Conservation (phyloP, 208 protist genomes). For the Polymyxa betae region DNA sequence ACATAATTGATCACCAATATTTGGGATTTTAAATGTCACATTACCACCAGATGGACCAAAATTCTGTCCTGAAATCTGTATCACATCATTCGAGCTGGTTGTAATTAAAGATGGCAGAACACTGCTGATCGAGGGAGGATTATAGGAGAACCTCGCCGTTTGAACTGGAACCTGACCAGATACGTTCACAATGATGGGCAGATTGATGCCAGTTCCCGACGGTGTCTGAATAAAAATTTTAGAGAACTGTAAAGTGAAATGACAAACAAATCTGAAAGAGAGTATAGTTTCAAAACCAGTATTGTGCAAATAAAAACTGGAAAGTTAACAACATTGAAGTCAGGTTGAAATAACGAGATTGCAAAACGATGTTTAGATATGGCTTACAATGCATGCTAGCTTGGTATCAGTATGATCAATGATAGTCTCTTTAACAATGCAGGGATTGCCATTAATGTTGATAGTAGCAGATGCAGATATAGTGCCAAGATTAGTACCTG, state of each 20-base stretch:
- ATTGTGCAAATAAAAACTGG: no score
- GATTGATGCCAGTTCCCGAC: not conserved
- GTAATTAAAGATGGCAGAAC: not conserved
- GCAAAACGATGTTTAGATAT: not conserved
- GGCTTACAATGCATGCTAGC: not conserved
- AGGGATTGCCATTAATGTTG: not conserved
- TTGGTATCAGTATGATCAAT: constrained; percentile 1
- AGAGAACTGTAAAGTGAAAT: no score
- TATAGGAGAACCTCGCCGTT: not conserved
- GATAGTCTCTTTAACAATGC: not conserved
- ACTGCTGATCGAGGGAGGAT: not conserved
- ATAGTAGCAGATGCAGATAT: constrained; percentile 13
- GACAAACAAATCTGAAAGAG: no score
- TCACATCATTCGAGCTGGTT: not conserved
- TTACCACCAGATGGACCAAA: not conserved
- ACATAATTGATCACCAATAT: not conserved
- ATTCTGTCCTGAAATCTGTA: not conserved
- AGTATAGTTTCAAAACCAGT: no score
- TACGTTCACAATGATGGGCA: not conserved
- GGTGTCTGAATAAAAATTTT: not conserved
- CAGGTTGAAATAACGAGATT: no score
- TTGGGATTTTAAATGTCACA: not conserved
- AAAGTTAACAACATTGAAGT: no score
- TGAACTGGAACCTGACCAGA: not conserved
- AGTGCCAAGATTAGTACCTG: not conserved